phyloP scores from a whole-genome alignment of 1,284 basidiomycete genomes.

The Rhodotorula sp. region DNA sequence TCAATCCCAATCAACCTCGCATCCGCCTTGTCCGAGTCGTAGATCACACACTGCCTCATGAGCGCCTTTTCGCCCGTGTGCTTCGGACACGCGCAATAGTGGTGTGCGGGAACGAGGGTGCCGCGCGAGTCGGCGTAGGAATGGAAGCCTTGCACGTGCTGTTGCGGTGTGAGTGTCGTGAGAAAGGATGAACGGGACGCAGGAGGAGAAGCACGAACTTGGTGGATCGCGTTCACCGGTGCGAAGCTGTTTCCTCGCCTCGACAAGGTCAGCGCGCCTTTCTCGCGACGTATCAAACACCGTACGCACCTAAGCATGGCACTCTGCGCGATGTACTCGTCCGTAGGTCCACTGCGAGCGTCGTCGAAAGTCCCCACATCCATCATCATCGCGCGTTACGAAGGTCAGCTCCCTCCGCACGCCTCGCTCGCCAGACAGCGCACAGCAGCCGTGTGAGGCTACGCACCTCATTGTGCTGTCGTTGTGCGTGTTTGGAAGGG shows the following conservation, averaged over 20 bases:
- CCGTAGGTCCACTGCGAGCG: slow-evolving; percentile 5
- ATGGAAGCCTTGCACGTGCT: slow-evolving; percentile 8
- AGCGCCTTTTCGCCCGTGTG: not conserved
- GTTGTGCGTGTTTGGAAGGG: no score
- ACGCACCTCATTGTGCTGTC: slow-evolving; percentile 3
- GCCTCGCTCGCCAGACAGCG: not conserved
- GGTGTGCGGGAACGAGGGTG: slow-evolving; percentile 2
- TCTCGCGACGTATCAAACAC: not conserved
- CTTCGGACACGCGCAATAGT: slow-evolving; percentile 17
- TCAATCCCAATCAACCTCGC: slow-evolving; percentile 56
- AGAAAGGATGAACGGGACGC: no score
- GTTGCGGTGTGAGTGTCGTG: no score
- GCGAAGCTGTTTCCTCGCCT: slow-evolving; percentile 6
- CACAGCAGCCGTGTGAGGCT: no score
- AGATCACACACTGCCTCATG: slow-evolving; percentile 42
- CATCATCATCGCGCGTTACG: no score
- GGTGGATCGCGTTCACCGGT: slow-evolving; percentile 33
- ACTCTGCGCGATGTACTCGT: slow-evolving; percentile 15
- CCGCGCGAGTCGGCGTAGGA: slow-evolving; percentile 5
- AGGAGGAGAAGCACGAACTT: not conserved
- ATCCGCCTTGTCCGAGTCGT: slow-evolving; percentile 54
- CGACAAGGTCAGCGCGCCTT: not conserved
- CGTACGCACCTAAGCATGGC: slow-evolving; percentile 13
- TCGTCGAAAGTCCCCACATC: no score
- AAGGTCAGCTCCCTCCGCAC: not conserved